Conservation (phyloP, 148 eudicot genomes). For the Persicaria tinctoria region DNA sequence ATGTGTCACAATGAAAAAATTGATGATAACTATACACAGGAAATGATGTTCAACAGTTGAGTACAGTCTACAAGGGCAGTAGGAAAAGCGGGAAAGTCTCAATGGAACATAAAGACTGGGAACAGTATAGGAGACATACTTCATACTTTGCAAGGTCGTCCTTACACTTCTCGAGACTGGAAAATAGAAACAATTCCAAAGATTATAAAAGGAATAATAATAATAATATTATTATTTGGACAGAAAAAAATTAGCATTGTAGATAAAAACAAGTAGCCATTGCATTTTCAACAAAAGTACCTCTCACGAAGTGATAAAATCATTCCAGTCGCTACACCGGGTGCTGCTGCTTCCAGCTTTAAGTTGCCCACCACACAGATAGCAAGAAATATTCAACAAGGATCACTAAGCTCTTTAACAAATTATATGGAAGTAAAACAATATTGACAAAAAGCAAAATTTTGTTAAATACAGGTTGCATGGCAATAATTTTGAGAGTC, state of each 20-base stretch:
- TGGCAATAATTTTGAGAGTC: background rate
- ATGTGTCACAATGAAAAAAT: background rate
- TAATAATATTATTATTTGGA: background rate
- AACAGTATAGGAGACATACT: constrained; percentile 33
- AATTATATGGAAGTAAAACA: background rate
- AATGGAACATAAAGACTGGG: background rate
- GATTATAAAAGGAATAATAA: background rate
- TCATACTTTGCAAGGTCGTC: constrained; percentile 70
- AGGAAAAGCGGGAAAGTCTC: background rate
- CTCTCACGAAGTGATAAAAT: constrained; percentile 95
- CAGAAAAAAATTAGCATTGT: background rate
- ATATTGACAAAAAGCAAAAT: background rate
- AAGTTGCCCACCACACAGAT: constrained; percentile 32
- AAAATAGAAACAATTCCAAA: constrained; percentile 14
- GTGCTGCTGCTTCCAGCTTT: constrained; percentile 88
- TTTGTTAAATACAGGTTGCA: background rate
- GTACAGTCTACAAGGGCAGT: background rate
- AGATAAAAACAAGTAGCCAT: background rate
- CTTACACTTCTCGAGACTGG: constrained; percentile 83
- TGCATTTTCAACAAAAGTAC: constrained; percentile 27
- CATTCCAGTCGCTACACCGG: constrained; percentile 97
- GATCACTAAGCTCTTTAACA: constrained; percentile 6
- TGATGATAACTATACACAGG: background rate
- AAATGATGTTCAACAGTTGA: background rate
- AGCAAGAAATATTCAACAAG: background rate